Percentiles rank a stretch among this genome's conserved stretches.
Evolutionary conservation across 1,284 basidiomycete species (phyloP).

Genomic region (Gomphus sp.): DNA sequence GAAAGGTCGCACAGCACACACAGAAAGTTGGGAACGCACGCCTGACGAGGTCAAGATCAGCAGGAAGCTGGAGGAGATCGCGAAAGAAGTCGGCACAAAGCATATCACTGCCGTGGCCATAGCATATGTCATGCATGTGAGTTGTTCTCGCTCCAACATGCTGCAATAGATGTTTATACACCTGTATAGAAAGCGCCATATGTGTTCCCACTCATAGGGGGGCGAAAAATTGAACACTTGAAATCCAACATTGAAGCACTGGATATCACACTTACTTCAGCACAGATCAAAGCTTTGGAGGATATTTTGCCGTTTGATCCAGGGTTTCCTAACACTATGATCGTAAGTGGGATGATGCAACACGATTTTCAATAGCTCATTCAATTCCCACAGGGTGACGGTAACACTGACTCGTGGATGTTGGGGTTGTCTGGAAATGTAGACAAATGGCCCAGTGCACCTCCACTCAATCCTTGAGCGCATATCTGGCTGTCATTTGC

Average conservation of each 20-base stretch:
- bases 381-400: slow-evolving; percentile 9
- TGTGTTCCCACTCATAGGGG: slow-evolving; percentile 38
- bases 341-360: slow-evolving; percentile 23
- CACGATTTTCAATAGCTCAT: neutral
- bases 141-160: neutral
- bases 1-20: neutral
- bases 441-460: slow-evolving; percentile 6
- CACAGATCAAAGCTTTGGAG: slow-evolving; percentile 37
- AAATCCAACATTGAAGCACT: slow-evolving; percentile 38
- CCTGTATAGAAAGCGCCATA: slow-evolving; percentile 36
- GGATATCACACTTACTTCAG: slow-evolving; percentile 28
- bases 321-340: slow-evolving; percentile 32
- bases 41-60: slow-evolving; percentile 8
- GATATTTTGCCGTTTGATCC: slow-evolving; percentile 29
- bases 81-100: slow-evolving; percentile 21
- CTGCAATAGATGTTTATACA: neutral
- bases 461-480: neutral
- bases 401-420: neutral
- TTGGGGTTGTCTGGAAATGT: neutral
- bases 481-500: no score
- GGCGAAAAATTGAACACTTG: slow-evolving; percentile 23
- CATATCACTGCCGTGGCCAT: slow-evolving; percentile 4
- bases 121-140: slow-evolving; percentile 2
- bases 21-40: slow-evolving; percentile 1
- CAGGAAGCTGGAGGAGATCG: slow-evolving; percentile 18